These are phyloP conservation scores for Cardamine occulta DNA, from an alignment of 345 rosid genomes.

Conservation along the genomic window DNA sequence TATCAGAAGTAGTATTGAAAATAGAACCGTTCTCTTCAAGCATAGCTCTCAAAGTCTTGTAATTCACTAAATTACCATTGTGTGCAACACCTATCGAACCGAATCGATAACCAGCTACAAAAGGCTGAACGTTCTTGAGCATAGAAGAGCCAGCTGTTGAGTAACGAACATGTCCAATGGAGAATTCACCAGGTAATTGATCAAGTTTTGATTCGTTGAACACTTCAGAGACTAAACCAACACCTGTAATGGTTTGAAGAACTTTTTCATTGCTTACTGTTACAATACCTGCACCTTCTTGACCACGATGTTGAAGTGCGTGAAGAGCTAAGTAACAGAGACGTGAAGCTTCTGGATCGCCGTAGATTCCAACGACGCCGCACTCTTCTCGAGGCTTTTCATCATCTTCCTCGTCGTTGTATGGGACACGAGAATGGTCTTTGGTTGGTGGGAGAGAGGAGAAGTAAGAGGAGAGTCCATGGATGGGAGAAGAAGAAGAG, in stretches of 20 bases:
- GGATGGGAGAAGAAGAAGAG: conserved; percentile 30
- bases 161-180: conserved; percentile 94
- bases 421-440: conserved; percentile 30
- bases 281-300: conserved; percentile 99
- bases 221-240: conserved; percentile 94
- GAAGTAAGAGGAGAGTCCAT: conserved; percentile 47
- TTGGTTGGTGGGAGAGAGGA: conserved; percentile 45
- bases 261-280: conserved; percentile 64
- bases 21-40: conserved; percentile 91
- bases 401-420: conserved; percentile 44
- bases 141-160: conserved; percentile 94
- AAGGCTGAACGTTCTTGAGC: conserved; percentile 98
- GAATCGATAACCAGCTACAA: conserved; percentile 87
- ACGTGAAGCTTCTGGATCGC: conserved; percentile 90
- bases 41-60: conserved; percentile 60
- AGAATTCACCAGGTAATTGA: conserved; percentile 78
- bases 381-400: conserved; percentile 98
- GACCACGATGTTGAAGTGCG: conserved; percentile 97
- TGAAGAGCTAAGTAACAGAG: conserved; percentile 93
- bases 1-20: conserved; percentile 91
- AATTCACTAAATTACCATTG: conserved; percentile 92
- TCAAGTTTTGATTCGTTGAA: conserved; percentile 86
- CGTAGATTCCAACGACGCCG: conserved; percentile 93
- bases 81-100: conserved; percentile 97
- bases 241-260: conserved; percentile 85